Evolutionary conservation across 352 stramenopile species (phyloP), one percentile per base, ranked within the genome.

Genomic region (Phytophthora niederhauseri): DNA sequence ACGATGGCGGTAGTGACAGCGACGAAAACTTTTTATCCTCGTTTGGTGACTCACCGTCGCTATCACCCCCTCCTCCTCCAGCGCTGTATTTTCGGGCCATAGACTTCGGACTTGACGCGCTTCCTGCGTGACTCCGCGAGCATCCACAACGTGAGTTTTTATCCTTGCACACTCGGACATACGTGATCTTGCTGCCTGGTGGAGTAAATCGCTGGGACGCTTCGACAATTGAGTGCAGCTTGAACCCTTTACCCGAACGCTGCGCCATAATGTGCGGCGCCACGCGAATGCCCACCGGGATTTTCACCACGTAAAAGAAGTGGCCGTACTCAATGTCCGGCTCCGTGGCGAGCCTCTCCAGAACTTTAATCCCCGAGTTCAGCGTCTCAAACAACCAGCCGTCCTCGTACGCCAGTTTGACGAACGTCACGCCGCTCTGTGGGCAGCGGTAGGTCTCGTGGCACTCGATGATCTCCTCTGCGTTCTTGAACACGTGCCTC

Each of bases 231-330:
- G 84, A 93, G 72, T 95, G 85, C 30, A 95, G 63, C 46, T 90
- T 89, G 55, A 87, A 95, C 2, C 87, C 87, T 52, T 95, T 93
- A 19, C 87, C 87, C 1, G 87, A 84, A 8, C 87, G 83, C 62
- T 91, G 84, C 2, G 85, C 85, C 87, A 95, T 95, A 70, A 95
- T 93, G 54, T 95, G 82, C 2, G 87, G 87, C 1, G 82, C 85
- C 8, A 93, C 87, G 15, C 87, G 85, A 66, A 95, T 93, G 4
- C 87, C 87, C 12, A 95, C 87, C 14, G 87, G 85, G 57, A 95
- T 95, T 48, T 85, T 84, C 5, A 95, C 87, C 45, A 93, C 83
- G 41, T 93, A 95, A 66, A 91, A 95, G 67, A 95, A 95, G 53
- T 95, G 79, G 6, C 85, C 87, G 41, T 90, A 75, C 61, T 93